A percentile compares a stretch with the other conserved stretches of the same genome.
phyloP scores from a whole-genome alignment of 129 eudicot species.

The carrot (Daucus carota) region DH1_v3.0 NC_030381.2:42538001-42538500 shows the following conservation, averaged over 20 bases:
- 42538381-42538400: constrained; percentile 78
- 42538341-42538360: constrained; percentile 36
- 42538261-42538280: background rate
- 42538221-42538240: background rate
- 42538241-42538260: background rate
- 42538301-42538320: background rate
- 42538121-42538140: background rate
- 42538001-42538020: background rate
- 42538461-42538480: constrained; percentile 29
- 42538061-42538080: background rate
- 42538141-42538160: background rate
- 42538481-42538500: background rate
- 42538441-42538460: constrained; percentile 78
- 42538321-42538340: background rate
- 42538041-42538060: background rate
- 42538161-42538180: background rate
- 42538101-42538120: background rate
- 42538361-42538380: constrained; percentile 70
- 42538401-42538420: constrained; percentile 94
- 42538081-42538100: background rate
- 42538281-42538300: background rate
- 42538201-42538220: background rate
- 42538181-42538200: background rate
- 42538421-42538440: constrained; percentile 94
- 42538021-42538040: background rate